phyloP scores from a whole-genome alignment of 1,284 basidiomycete genomes.

The Ganoderma multipileum region DNA sequence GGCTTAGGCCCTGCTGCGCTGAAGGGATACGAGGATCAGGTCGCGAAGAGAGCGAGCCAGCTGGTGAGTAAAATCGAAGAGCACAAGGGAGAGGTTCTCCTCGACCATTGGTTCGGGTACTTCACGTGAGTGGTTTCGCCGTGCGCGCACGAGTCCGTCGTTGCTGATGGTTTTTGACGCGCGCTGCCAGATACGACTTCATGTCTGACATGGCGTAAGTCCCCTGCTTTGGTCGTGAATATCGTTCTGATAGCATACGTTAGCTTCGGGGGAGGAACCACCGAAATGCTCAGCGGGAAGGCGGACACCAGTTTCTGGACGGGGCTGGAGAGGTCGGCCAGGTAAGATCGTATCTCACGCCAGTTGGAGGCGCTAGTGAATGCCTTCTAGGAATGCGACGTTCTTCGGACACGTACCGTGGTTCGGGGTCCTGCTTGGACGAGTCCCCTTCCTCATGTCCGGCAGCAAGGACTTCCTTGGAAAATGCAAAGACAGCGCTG shows the following conservation, averaged over 20 bases:
- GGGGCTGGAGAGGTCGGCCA: neutral
- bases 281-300: neutral
- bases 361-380: neutral
- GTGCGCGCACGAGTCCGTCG: too few species aligned
- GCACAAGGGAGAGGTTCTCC: neutral
- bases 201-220: constrained; percentile 1
- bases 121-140: neutral
- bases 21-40: constrained; percentile 46
- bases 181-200: neutral
- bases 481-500: neutral
- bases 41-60: constrained; percentile 41
- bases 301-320: neutral
- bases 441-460: neutral
- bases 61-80: constrained; percentile 34
- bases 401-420: neutral
- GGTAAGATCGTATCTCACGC: neutral
- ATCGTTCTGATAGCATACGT: neutral
- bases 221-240: neutral
- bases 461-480: neutral
- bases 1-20: constrained; percentile 47
- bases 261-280: neutral
- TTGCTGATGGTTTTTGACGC: too few species aligned
- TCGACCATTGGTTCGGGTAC: neutral
- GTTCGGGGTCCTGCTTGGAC: neutral
- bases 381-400: neutral